Evolutionary conservation across 2,329 filamentous ascomycete species (phyloP).

Genomic region (Zasmidium angulare): DNA sequence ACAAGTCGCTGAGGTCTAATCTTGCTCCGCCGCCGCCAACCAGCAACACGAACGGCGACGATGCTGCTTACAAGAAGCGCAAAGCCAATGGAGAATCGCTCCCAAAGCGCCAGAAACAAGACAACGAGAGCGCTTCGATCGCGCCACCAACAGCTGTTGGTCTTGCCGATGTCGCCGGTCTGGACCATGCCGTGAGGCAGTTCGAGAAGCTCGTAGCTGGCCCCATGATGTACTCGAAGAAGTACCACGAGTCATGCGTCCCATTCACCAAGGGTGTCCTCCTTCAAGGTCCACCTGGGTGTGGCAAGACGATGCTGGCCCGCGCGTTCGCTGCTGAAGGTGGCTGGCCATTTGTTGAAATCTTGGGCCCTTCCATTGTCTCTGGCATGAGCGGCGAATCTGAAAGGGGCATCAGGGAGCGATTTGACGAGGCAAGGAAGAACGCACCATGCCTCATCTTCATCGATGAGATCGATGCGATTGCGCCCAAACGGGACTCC

Average conservation of each 20-base stretch:
- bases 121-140: conserved; percentile 47
- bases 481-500: conserved; percentile 81
- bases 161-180: conserved; percentile 72
- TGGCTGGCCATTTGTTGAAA: conserved; percentile 74
- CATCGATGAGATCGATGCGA: conserved; percentile 88
- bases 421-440: conserved; percentile 83
- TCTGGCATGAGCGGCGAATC: conserved; percentile 88
- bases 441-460: conserved; percentile 88
- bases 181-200: conserved; percentile 69
- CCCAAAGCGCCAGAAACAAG: conserved; percentile 61
- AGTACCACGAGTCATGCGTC: conserved; percentile 65
- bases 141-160: conserved; percentile 64
- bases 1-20: conserved; percentile 50
- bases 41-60: conserved; percentile 25
- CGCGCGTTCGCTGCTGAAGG: conserved; percentile 75
- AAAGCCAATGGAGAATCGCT: conserved; percentile 65
- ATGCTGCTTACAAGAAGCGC: conserved; percentile 49
- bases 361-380: conserved; percentile 78
- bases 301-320: conserved; percentile 82
- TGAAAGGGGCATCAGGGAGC: conserved; percentile 79
- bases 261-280: conserved; percentile 73
- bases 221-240: conserved; percentile 67
- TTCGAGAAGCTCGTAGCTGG: conserved; percentile 70
- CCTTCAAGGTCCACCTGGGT: conserved; percentile 79
- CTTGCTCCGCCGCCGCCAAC: conserved; percentile 17